phyloP scores from a whole-genome alignment of 2,329 filamentous ascomycete genomes.

The Trichoderma gracile region DNA sequence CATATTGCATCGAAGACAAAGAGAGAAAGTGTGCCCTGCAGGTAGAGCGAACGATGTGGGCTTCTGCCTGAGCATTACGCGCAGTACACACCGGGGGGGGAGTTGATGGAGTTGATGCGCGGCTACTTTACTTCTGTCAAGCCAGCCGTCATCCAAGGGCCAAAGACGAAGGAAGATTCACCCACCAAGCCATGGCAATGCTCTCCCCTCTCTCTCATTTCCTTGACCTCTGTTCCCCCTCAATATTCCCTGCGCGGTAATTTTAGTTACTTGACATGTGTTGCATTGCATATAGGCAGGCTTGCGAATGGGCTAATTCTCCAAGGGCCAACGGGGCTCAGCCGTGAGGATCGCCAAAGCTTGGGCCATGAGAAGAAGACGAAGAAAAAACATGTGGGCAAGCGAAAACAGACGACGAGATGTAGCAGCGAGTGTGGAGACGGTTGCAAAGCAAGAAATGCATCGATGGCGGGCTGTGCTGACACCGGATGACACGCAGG shows the following conservation, averaged over 20 bases:
- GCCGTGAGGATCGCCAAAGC: not conserved
- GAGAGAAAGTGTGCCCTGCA: not conserved
- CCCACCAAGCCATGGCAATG: not conserved
- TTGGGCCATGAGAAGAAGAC: not conserved
- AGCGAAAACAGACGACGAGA: not conserved
- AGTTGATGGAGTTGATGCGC: not conserved
- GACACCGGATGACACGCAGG: slow-evolving; percentile 7
- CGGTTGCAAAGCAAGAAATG: slow-evolving; percentile 2
- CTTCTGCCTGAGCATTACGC: not conserved
- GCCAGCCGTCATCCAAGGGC: not conserved
- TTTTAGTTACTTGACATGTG: not conserved
- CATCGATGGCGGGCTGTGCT: slow-evolving; percentile 14
- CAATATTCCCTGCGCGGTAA: not conserved
- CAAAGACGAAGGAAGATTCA: not conserved
- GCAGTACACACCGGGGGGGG: not conserved
- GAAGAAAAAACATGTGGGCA: not conserved
- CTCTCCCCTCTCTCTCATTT: not conserved
- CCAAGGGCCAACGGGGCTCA: not conserved
- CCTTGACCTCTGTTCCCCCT: not conserved
- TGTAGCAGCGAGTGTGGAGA: slow-evolving; percentile 1
- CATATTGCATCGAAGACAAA: not conserved
- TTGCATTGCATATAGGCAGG: not conserved
- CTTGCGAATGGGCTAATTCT: not conserved
- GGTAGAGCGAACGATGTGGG: not conserved
- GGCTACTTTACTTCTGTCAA: not conserved